Conservation (phyloP, 2,329 filamentous ascomycete genomes). For the Colletotrichum endophyticum region DNA sequence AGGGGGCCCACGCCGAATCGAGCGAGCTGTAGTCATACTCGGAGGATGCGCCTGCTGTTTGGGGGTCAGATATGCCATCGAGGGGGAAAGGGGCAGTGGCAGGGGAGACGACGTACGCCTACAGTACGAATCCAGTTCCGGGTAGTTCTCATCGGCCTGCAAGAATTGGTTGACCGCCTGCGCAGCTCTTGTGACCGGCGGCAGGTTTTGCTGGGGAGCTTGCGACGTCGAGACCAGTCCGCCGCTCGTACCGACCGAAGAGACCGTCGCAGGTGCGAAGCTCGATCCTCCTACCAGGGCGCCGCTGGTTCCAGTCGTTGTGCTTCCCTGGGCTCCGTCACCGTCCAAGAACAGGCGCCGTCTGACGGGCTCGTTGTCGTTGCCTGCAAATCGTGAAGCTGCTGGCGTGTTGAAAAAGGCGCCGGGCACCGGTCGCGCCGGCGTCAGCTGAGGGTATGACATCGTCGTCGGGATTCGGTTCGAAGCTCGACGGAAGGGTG, state of each 20-base stretch:
- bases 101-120: conserved; percentile 66
- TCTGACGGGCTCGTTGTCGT: conserved; percentile 48
- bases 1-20: conserved; percentile 81
- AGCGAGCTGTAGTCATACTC: conserved; percentile 82
- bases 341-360: conserved; percentile 54
- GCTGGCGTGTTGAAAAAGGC: conserved; percentile 77
- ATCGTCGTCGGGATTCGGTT: conserved; percentile 40
- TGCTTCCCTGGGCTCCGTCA: conserved; percentile 6
- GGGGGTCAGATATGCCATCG: conserved; percentile 27
- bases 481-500: not conserved
- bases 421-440: conserved; percentile 75
- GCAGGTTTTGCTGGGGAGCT: conserved; percentile 53
- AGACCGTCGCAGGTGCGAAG: conserved; percentile 26
- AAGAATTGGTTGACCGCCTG: conserved; percentile 83
- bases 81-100: not conserved
- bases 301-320: conserved; percentile 1
- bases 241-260: conserved; percentile 28
- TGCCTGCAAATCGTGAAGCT: conserved; percentile 44
- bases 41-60: conserved; percentile 81
- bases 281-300: not conserved
- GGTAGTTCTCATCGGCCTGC: conserved; percentile 78
- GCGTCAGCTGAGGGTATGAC: conserved; percentile 65
- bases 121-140: conserved; percentile 88
- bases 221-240: conserved; percentile 42
- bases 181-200: conserved; percentile 80